Evolutionary conservation across 2,329 filamentous ascomycete genomes (phyloP), one percentile per base, ranked within the genome.

Genomic region (Colletotrichum truncatum): DNA sequence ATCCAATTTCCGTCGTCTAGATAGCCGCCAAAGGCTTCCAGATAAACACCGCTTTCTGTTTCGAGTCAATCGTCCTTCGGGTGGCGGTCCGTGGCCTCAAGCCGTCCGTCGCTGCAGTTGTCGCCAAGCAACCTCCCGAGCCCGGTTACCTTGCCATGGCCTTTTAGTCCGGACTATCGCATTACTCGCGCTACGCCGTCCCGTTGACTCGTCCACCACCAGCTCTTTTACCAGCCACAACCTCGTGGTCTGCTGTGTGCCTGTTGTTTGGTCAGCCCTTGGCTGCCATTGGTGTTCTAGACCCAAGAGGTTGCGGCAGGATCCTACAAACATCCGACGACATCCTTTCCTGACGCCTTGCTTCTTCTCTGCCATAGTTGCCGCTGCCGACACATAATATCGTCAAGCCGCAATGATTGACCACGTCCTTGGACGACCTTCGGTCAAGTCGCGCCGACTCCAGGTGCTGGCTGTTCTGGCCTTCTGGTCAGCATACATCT

Each of bases 391-490:
- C 28, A 53, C 43, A 10, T 38, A 56, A 43, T 23, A 56, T 51
- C 36, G 12, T 7, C 6, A 26, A 63, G 28, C 51, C 58, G 36
- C 34, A 23, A 89, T 89, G 87, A 80, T 89, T 89, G 95, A 98
- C 79, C 95, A 98, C 84, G 91, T 98, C 62, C 84, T 98, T 51
- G 95, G 95, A 68, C 90, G 93, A 69, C 95, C 95, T 32, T 98
- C 94, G 66, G 89, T 92, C 74, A 93, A 95, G 81, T 97, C 97
- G 73, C 89, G 95, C 69, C 93, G 97, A 74, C 90, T 97, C 53
- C 95, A 98, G 78, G 94, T 99, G 71, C 87, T 98, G 70, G 91
- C 92, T 21, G 96, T 98, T 12, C 86, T 98, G 59, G 89, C 92
- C 0, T 96, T 98, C 75, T 99, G 96, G 96, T 91, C 92, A 5